Evolutionary conservation across 2,329 filamentous ascomycete genomes (phyloP), one percentile per base, ranked within the genome.

Genomic region (Pyricularia sp.): DNA sequence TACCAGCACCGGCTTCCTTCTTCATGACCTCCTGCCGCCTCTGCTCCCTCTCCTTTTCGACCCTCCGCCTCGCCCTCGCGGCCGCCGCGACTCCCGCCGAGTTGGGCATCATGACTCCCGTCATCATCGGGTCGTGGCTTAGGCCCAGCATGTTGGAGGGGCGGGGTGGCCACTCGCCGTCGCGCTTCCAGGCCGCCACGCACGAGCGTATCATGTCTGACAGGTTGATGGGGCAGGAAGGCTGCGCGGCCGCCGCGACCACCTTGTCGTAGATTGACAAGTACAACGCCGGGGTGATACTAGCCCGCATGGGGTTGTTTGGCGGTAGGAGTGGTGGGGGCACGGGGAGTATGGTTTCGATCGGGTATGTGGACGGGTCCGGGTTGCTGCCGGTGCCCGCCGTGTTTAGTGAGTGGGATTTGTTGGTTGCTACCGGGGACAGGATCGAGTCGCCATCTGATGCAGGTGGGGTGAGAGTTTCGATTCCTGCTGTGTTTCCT

Each of bases 141-240:
- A 69, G 30, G 25, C 64, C 26, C 63, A 28, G 26, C 17, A 64
- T 64, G 9, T 61, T 6, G 36, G 50, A 25, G 4, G 68, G 78
- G 72, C 86, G 87, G 1, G 92, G 92, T 4, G 94, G 94, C 94
- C 94, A 98, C 78, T 97, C 92, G 20, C 93, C 94, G 74, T 95
- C 92, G 59, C 92, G 86, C 78, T 96, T 97, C 94, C 94, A 97
- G 63, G 94, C 94, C 31, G 90, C 85, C 0, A 98, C 93, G 72
- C 94, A 91, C 14, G 92, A 88, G 11, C 88, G 86, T 26, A 92
- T 88, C 81, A 97, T 89, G 73, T 97, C 92, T 33, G 85, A 81
- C 0, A 98, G 85, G 73, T 97, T 97, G 75, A 97, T 91, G 3
- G 94, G 94, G 20, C 96, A 92, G 1, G 91, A 90, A 0, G 94